These are phyloP conservation scores for Candida boleticola DNA, from an alignment of 805 yeast genomes.

Conservation along the genomic window DNA sequence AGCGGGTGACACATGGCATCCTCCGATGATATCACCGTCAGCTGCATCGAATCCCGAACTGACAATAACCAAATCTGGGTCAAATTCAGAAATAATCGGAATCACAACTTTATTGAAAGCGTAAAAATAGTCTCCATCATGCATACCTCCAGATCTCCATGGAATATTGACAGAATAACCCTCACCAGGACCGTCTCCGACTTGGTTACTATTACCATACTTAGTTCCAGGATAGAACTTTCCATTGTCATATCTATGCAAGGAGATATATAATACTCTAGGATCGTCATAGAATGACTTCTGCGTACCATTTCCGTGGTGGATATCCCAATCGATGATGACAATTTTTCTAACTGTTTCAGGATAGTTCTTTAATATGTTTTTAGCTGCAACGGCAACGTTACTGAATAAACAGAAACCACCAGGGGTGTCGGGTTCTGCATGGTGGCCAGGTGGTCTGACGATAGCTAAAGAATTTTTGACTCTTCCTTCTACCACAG, in stretches of 20 bases:
- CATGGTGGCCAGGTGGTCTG: constrained; percentile 99
- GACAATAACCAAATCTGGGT: constrained; percentile 89
- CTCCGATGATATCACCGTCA: constrained; percentile 95
- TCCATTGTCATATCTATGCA: constrained; percentile 91
- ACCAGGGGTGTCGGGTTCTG: constrained; percentile 96
- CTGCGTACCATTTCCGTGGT: constrained; percentile 99
- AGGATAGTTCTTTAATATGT: constrained; percentile 77
- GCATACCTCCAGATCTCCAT: constrained; percentile 89
- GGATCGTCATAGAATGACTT: constrained; percentile 87
- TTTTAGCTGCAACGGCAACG: constrained; percentile 95
- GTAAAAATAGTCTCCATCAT: constrained; percentile 92
- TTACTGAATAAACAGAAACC: constrained; percentile 96
- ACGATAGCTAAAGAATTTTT: constrained; percentile 92
- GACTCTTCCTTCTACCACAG: constrained; percentile 90
- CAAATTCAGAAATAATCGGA: constrained; percentile 86
- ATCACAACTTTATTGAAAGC: constrained; percentile 83
- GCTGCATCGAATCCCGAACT: constrained; percentile 99
- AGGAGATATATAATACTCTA: constrained; percentile 82
- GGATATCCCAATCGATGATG: constrained; percentile 96
- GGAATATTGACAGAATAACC: constrained; percentile 91
- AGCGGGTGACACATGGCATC: constrained; percentile 91
- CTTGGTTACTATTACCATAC: constrained; percentile 76
- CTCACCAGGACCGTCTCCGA: constrained; percentile 82
- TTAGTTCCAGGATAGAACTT: constrained; percentile 91
- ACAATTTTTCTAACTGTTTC: constrained; percentile 82